Conservation (phyloP, 2,329 filamentous ascomycete species). For the Cladosporium sphaerospermum region DNA sequence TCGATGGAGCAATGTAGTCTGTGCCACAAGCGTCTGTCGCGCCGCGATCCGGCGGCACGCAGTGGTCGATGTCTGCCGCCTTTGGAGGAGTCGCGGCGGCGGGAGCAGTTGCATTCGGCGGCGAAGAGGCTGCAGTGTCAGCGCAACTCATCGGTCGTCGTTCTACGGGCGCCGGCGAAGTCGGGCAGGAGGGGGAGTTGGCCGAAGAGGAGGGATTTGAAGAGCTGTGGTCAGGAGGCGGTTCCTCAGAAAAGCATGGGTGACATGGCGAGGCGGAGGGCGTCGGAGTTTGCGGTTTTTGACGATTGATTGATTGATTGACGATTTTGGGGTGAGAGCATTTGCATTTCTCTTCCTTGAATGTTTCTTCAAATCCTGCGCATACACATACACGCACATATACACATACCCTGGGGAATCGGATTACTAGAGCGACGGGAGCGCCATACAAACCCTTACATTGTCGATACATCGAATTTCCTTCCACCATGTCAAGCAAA, state of each 20-base stretch:
- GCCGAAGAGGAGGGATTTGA: constrained; percentile 6
- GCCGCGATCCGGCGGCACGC: constrained; percentile 3
- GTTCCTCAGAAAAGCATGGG: background rate
- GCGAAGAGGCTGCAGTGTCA: constrained; percentile 1
- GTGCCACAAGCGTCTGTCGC: constrained; percentile 1
- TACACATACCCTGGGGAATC: no score
- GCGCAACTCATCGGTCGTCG: background rate
- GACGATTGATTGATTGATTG: constrained; percentile 2
- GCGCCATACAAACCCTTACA: no score
- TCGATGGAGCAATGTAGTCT: constrained; percentile 10
- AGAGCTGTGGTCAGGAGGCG: background rate
- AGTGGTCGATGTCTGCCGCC: constrained; percentile 7
- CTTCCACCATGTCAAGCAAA: no score
- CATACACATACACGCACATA: no score
- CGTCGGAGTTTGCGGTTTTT: constrained; percentile 9
- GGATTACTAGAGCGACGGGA: no score
- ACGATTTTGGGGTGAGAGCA: no score
- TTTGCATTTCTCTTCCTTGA: no score
- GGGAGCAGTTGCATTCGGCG: background rate
- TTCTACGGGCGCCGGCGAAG: background rate
- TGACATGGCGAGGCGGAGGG: background rate
- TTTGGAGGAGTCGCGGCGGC: background rate
- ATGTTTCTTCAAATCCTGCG: no score
- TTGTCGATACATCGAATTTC: no score
- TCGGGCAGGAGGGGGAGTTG: constrained; percentile 2